These are phyloP conservation scores for Leccinum subrobustum DNA, from an alignment of 1,284 basidiomycete species.

Conservation along the genomic window DNA sequence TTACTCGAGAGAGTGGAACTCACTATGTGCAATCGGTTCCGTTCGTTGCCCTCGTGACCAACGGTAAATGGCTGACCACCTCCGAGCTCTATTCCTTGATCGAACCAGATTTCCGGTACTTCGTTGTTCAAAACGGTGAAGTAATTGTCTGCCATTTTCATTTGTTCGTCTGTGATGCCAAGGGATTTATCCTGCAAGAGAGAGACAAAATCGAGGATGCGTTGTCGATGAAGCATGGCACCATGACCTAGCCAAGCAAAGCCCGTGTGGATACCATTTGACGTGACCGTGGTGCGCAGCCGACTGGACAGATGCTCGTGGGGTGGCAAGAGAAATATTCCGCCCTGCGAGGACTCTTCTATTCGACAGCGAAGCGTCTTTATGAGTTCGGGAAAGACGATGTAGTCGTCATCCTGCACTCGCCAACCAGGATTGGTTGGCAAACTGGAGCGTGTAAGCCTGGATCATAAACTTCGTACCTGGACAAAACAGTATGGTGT, in stretches of 20 bases:
- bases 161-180: constrained; percentile 47
- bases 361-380: constrained; percentile 46
- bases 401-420: constrained; percentile 65
- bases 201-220: constrained; percentile 47
- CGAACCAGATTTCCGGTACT: constrained; percentile 55
- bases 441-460: not conserved
- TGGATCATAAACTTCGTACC: constrained; percentile 32
- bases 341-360: constrained; percentile 22
- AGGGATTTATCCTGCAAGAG: constrained; percentile 42
- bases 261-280: constrained; percentile 46
- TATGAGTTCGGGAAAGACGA: constrained; percentile 57
- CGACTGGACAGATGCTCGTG: constrained; percentile 58
- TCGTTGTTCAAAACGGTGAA: constrained; percentile 56
- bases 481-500: constrained; percentile 65
- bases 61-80: constrained; percentile 64
- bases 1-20: constrained; percentile 26
- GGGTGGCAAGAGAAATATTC: constrained; percentile 57
- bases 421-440: constrained; percentile 1
- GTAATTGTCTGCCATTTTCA: constrained; percentile 71
- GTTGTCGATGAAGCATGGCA: constrained; percentile 47
- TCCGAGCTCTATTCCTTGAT: constrained; percentile 57
- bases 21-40: constrained; percentile 61
- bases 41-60: constrained; percentile 52
- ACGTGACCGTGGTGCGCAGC: constrained; percentile 37
- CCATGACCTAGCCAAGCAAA: constrained; percentile 72